Base-by-base conservation (phyloP, 108 stramenopile species). In the Cylindrotheca fusiformis region DNA sequence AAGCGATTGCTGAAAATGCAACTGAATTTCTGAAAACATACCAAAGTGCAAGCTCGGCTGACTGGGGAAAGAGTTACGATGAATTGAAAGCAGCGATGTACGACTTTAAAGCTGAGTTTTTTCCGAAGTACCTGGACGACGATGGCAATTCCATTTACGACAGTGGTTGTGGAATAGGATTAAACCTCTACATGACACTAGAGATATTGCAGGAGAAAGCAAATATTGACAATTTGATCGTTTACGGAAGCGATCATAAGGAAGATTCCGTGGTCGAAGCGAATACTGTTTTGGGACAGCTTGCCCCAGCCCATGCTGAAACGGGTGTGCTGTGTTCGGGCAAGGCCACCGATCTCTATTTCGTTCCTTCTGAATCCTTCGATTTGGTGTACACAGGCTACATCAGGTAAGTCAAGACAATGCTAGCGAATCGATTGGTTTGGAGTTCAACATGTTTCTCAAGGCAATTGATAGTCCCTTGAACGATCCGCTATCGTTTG, bases 331-430 rank as follows among this genome's bases (percentile, higher is more conserved):
- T 78, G 24, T 78, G 77, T 60, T 17, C 55, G 4, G 66, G 36
- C 8, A 63, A 78, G 48, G 60, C 68, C 20, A 25, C 51, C 4
- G 25, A 74, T 46, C 27, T 78, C 26, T 22, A 27, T n/a, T 74
- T 61, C 52, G 72, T 78, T 10, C 77, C 72, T 10, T 45, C 67
- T 19, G 61, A 69, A 60, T 33, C 71, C 0, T 81, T 81, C 60
- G 80, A 81, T 65, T 54, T 81, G 31, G 75, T 72, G 19, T 81
- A 70, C 52, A 77, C 75, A 20, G 80, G 80, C 20, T 77, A 81
- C 52, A 69, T 81, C 12, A 64, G 76, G 32, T 53, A 60, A 14
- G 66, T 66, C 12, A 19, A 60, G 17, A 71, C 49, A 33, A 30
- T 72, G 22, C 52, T 17, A 10, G 8, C 4, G 41, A 19, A 5